phyloP scores from a whole-genome alignment of 2,329 filamentous ascomycete species.

The Lecanicillium sp. region DNA sequence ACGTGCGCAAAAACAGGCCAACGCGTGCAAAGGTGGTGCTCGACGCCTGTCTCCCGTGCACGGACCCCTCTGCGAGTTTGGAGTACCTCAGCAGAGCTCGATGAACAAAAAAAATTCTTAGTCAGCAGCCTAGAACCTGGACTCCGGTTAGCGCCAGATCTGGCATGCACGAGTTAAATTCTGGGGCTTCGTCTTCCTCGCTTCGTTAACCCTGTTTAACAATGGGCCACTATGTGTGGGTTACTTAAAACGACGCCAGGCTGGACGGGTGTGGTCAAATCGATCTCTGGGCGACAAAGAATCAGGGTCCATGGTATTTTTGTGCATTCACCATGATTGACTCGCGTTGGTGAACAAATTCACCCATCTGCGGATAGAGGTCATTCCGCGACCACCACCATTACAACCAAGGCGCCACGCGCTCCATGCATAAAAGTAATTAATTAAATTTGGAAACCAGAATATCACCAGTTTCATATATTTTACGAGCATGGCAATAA shows the following conservation, averaged over 20 bases:
- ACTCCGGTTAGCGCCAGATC: constrained; percentile 8
- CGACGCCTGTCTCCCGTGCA: constrained; percentile 10
- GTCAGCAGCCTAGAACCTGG: background rate
- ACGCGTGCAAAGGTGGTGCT: constrained; percentile 7
- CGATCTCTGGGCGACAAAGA: too few species aligned
- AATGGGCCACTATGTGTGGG: constrained; percentile 1
- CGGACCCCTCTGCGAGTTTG: background rate
- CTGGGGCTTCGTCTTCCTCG: background rate
- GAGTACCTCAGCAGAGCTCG: background rate
- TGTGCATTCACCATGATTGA: background rate
- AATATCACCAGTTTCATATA: too few species aligned
- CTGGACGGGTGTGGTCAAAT: background rate
- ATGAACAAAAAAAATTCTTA: background rate
- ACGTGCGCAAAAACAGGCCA: constrained; percentile 12
- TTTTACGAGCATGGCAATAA: too few species aligned
- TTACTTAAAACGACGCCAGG: background rate
- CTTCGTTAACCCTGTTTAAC: too few species aligned
- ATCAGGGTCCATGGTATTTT: background rate
- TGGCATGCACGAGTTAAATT: constrained; percentile 2
- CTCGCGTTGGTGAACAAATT: too few species aligned
- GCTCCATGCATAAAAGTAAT: too few species aligned
- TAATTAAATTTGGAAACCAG: too few species aligned
- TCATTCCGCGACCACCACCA: too few species aligned
- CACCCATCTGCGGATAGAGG: too few species aligned
- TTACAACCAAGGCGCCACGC: too few species aligned